Conservation (phyloP, 306 rosid species). For the Quercus variabilis region DNA sequence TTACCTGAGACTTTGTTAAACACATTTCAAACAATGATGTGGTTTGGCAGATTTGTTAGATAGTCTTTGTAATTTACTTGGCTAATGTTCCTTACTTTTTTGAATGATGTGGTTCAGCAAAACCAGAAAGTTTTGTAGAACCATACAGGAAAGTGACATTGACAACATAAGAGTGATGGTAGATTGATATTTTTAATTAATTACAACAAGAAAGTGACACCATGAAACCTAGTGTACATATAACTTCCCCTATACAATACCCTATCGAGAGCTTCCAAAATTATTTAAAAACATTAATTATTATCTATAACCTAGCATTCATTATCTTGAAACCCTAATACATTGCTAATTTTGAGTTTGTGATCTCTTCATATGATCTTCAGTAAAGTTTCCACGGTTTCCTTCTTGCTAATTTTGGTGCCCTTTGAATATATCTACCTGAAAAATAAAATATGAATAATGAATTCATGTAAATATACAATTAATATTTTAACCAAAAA, state of each 20-base stretch:
- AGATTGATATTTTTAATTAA: neutral
- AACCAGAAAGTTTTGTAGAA: neutral
- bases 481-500: neutral
- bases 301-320: neutral
- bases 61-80: neutral
- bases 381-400: slow-evolving; percentile 24
- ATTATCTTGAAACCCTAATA: neutral
- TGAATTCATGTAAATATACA: neutral
- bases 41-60: neutral
- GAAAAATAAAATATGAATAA: slow-evolving; percentile 25
- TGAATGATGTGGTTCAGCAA: neutral
- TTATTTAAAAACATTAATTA: neutral
- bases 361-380: neutral
- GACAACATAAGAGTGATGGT: neutral
- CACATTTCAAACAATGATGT: neutral
- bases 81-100: neutral
- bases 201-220: neutral
- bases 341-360: neutral
- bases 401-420: slow-evolving; percentile 35
- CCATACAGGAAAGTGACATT: neutral
- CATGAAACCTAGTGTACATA: neutral
- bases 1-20: neutral
- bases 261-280: neutral
- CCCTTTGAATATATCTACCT: slow-evolving; percentile 44
- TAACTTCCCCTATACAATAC: neutral